Base-by-base conservation (phyloP, 108 stramenopile genomes). In the Skeletonema potamos region DNA sequence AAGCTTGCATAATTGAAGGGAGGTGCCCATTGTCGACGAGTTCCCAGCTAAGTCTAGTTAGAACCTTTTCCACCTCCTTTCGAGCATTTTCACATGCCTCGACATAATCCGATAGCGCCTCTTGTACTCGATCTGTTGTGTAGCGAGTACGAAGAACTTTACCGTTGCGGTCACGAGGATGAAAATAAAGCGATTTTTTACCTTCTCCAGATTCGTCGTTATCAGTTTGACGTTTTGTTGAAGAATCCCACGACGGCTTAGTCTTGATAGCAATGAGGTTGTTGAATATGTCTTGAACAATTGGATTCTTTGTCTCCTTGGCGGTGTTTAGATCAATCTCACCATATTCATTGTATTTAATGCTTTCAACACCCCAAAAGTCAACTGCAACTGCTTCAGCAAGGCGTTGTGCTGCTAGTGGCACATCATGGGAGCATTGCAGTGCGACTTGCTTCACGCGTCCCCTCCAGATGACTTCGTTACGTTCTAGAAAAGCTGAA, bases 101-200 rank as follows among this genome's bases (percentile, higher is more conserved):
- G 17, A 94, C 68, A 73, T 97, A 97, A 18, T 78, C 79, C 1
- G 81, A 70, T 4, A 95, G 18, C n/a, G 92, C 91, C 13, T 81
- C 48, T 63, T 91, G 72, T 1, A 98, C 93, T 41, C 71, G 66
- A 62, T 81, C 64, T n/a, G 97, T 97, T 2, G 97, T 96, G 70
- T 85, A 97, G 7, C 95, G 77, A 56, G 76, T 91, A 8, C 65
- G 51, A 12, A 97, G 60, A 39, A 81, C n/a, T 73, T 96, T 97
- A 6, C 92, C 88, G 59, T 94, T 89, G 22, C 97, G 78, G 75
- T 97, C 97, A 26, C 80, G 73, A 26, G 94, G 96, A 72, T 91
- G 87, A 27, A 87, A 79, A 68, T 84, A 95, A n/a, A 34, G 51
- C 61, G 62, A 55, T 65, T 82, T 57, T 29, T 30, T 34, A 7